Evolutionary conservation across 2,329 filamentous ascomycete species (phyloP), one percentile per base, ranked within the genome.

Genomic region (Capronia epimyces): DNA sequence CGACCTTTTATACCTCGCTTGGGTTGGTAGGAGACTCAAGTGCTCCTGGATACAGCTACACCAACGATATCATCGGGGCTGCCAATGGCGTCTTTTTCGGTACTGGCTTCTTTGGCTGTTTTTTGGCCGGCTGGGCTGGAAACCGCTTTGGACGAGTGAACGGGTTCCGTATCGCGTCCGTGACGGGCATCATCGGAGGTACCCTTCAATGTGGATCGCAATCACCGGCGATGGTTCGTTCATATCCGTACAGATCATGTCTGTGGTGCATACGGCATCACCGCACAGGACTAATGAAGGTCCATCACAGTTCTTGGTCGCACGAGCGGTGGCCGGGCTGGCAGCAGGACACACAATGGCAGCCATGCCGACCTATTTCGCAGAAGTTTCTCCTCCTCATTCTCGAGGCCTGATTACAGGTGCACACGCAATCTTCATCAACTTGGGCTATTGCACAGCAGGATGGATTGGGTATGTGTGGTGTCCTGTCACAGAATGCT

Each of bases 61-160:
- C 71, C 0, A 66, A 68, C 3, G 67, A 67, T 51, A 63, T 71
- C 18, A 69, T 72, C 29, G 70, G 67, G 12, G 71, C 69, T 16
- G 62, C 72, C 36, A 73, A 72, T 57, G 71, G 71, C 20, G 61
- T 73, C 7, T 70, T 69, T 53, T 69, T 67, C 16, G 71, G 69
- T 2, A 70, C 70, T 8, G 67, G 63, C 12, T 64, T 64, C 37
- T 53, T 67, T 15, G 71, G 66, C 18, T 65, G 63, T 20, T 40
- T 68, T 1, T 62, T 66, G 48, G 66, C 65, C 22, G 64, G 65
- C 7, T 71, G 70, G 69, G 60, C 57, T 9, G 64, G 65, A 3
- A 67, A 71, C 44, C 57, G 58, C 29, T 62, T 64, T 32, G 64
- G 68, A 6, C 62, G 70, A 3, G 67, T 69, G 45, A 60, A 61